Conservation (phyloP, 345 rosid species). For the Cardamine resedifolia region DNA sequence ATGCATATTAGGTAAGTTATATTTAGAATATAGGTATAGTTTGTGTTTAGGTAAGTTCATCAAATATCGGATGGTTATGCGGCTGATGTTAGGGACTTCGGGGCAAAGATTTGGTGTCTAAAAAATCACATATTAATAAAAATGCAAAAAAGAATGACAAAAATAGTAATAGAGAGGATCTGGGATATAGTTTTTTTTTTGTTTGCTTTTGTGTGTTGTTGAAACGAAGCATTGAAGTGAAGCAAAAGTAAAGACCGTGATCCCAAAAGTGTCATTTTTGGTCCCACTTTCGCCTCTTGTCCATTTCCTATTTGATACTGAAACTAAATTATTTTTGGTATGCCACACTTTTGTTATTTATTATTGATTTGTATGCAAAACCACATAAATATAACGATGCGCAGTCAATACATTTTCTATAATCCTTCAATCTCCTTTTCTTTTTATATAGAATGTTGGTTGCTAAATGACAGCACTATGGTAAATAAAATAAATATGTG, state of each 20-base stretch:
- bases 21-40: conserved; percentile 22
- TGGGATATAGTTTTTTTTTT: not conserved
- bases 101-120: conserved; percentile 39
- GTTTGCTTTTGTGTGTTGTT: conserved; percentile 38
- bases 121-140: conserved; percentile 12
- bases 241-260: conserved; percentile 81
- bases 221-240: conserved; percentile 74
- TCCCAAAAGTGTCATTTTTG: conserved; percentile 57
- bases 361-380: conserved; percentile 9
- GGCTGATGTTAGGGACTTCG: conserved; percentile 54
- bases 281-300: conserved; percentile 53
- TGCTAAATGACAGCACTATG: not conserved
- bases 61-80: conserved; percentile 47
- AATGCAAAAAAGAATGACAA: not conserved
- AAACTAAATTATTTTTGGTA: conserved; percentile 15
- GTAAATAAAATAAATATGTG: not conserved
- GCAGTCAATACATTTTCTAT: not conserved
- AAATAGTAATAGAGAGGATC: conserved; percentile 5
- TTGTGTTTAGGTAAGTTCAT: conserved; percentile 46
- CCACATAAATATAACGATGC: not conserved
- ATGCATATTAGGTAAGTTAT: conserved; percentile 35
- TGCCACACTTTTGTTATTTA: conserved; percentile 6
- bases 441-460: not conserved
- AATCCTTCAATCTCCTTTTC: not conserved
- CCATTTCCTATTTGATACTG: conserved; percentile 32